phyloP scores from a whole-genome alignment of 1,139 yeast species.

The Taiozyma sp. region DNA sequence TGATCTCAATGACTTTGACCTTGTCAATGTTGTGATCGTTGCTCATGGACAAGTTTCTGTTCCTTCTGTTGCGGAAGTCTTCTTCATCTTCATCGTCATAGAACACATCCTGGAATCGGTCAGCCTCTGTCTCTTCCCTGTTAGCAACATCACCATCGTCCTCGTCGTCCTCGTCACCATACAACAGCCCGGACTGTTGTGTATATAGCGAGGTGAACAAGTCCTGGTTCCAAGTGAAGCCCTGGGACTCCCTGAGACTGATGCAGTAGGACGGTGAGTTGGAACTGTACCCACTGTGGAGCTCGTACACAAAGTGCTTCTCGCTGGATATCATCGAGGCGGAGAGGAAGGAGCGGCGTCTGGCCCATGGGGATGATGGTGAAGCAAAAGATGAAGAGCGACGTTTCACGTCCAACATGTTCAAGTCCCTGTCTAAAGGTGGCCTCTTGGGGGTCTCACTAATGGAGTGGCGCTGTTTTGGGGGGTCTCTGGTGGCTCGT shows the following conservation, averaged over 20 bases:
- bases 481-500: background rate
- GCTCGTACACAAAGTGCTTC: conserved; percentile 52
- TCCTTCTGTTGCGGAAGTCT: background rate
- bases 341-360: conserved; percentile 58
- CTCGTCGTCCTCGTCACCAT: conserved; percentile 25
- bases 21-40: conserved; percentile 25
- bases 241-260: conserved; percentile 58
- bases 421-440: background rate
- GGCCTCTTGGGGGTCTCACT: background rate
- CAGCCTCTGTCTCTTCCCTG: conserved; percentile 8
- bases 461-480: background rate
- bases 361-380: conserved; percentile 47
- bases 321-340: conserved; percentile 58
- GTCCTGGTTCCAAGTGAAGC: conserved; percentile 71
- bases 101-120: background rate
- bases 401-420: conserved; percentile 3
- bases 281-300: conserved; percentile 23
- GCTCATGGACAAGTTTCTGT: conserved; percentile 9
- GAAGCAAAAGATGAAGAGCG: conserved; percentile 42
- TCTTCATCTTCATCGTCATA: conserved; percentile 5
- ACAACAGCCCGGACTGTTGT: conserved; percentile 44
- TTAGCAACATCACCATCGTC: conserved; percentile 9
- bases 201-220: conserved; percentile 64
- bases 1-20: conserved; percentile 49
- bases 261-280: conserved; percentile 24